A percentile compares a stretch with the other conserved stretches of the same genome.
Evolutionary conservation across 768 basidiomycete species (phyloP).

Genomic region (Trametes cubensis): DNA sequence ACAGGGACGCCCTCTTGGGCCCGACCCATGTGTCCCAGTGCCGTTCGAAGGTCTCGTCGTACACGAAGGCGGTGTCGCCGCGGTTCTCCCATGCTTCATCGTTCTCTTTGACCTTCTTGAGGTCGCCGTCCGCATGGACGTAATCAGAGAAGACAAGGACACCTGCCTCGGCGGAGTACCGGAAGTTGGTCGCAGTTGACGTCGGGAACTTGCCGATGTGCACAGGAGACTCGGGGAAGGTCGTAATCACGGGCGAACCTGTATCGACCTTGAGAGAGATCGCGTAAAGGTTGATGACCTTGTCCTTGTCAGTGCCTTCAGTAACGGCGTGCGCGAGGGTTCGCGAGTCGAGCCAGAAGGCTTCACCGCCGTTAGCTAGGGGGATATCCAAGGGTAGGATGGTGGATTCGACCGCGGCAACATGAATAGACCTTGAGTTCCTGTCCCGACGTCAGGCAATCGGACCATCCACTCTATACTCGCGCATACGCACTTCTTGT

Average conservation of each 20-base stretch:
- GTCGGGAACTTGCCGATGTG: slow-evolving; percentile 71
- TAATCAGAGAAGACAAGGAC: slow-evolving; percentile 83
- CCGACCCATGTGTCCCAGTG: slow-evolving; percentile 73
- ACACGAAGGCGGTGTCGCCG: slow-evolving; percentile 65
- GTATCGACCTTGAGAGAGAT: slow-evolving; percentile 53
- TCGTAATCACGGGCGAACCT: slow-evolving; percentile 29
- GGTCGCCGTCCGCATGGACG: slow-evolving; percentile 75
- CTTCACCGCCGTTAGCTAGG: slow-evolving; percentile 69
- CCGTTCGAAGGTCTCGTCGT: slow-evolving; percentile 49
- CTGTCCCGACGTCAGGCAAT: slow-evolving; percentile 40
- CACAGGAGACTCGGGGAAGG: slow-evolving; percentile 44
- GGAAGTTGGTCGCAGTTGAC: slow-evolving; percentile 70
- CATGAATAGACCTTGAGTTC: slow-evolving; percentile 67
- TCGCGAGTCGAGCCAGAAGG: slow-evolving; percentile 75
- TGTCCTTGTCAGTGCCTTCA: slow-evolving; percentile 49
- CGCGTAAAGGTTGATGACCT: slow-evolving; percentile 59
- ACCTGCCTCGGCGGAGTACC: slow-evolving; percentile 55
- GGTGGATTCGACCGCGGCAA: slow-evolving; percentile 59
- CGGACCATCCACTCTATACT: neutral
- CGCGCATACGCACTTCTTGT: slow-evolving; percentile 61
- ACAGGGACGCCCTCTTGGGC: slow-evolving; percentile 71
- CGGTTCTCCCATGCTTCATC: slow-evolving; percentile 74
- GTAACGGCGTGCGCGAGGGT: slow-evolving; percentile 73
- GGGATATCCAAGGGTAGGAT: slow-evolving; percentile 56
- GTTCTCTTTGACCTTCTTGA: slow-evolving; percentile 66